Conservation (phyloP, 2,329 filamentous ascomycete species). For the Dactylonectria macrodidyma region DNA sequence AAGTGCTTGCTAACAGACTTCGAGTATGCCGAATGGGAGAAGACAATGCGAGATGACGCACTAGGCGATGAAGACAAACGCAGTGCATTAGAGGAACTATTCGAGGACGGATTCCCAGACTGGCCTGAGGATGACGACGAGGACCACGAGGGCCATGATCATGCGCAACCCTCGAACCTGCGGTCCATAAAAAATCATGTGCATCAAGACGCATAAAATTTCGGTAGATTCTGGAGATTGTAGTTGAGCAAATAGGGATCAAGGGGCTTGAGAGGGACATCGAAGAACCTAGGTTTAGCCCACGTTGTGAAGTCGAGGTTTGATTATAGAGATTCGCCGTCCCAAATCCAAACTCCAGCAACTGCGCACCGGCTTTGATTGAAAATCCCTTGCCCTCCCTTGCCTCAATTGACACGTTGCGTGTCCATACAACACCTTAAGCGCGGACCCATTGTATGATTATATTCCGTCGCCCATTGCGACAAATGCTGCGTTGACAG, state of each 20-base stretch:
- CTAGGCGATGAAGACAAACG: constrained; percentile 57
- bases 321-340: background rate
- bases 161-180: constrained; percentile 26
- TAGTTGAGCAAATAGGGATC: background rate
- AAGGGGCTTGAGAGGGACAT: background rate
- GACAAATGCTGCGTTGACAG: constrained; percentile 39
- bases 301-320: background rate
- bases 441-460: background rate
- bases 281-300: background rate
- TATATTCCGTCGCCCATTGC: constrained; percentile 36
- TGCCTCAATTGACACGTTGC: background rate
- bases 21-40: constrained; percentile 70
- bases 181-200: constrained; percentile 43
- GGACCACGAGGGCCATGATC: constrained; percentile 49
- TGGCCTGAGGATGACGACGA: constrained; percentile 64
- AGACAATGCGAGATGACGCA: constrained; percentile 62
- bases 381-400: background rate
- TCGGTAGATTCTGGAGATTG: background rate
- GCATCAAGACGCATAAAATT: constrained; percentile 34
- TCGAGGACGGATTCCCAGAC: constrained; percentile 73
- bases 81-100: constrained; percentile 63
- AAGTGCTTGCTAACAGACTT: constrained; percentile 72
- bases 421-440: background rate
- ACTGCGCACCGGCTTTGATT: background rate
- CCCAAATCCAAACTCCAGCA: background rate